Evolutionary conservation across 2,329 filamentous ascomycete species (phyloP).

Genomic region (Pseudonectria buxi): DNA sequence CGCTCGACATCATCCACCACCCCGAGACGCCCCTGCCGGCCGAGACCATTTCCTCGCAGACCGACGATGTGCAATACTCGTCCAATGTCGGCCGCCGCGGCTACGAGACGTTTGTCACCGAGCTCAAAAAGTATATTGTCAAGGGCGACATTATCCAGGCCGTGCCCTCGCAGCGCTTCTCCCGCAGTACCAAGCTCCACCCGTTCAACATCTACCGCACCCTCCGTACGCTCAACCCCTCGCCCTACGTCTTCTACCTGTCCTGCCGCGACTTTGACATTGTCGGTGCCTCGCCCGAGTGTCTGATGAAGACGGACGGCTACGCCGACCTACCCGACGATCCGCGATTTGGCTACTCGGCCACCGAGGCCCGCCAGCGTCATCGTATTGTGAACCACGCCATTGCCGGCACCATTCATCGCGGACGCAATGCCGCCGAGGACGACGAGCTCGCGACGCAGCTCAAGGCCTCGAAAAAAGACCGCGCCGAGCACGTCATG

Average conservation of each 20-base stretch:
- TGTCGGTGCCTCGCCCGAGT: conserved; percentile 88
- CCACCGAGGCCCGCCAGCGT: conserved; percentile 47
- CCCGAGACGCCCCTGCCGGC: conserved; percentile 70
- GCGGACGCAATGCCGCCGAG: conserved; percentile 64
- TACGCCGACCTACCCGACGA: conserved; percentile 18
- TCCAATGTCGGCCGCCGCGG: conserved; percentile 87
- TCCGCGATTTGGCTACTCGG: conserved; percentile 19
- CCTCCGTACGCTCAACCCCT: conserved; percentile 93
- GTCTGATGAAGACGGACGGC: conserved; percentile 68
- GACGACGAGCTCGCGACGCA: conserved; percentile 71
- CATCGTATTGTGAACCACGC: conserved; percentile 92
- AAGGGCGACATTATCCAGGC: conserved; percentile 95
- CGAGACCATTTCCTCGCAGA: conserved; percentile 51
- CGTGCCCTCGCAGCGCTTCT: conserved; percentile 89
- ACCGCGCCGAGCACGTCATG: conserved; percentile 95
- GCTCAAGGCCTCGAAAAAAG: conserved; percentile 63
- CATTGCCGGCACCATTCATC: conserved; percentile 90
- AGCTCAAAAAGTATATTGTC: conserved; percentile 83
- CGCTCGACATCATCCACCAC: conserved; percentile 63
- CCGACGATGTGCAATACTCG: conserved; percentile 69
- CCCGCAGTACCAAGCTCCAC: conserved; percentile 81
- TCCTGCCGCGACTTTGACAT: conserved; percentile 90
- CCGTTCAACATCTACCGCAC: conserved; percentile 98
- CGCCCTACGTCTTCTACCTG: conserved; percentile 94
- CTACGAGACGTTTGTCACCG: conserved; percentile 84